phyloP scores from a whole-genome alignment of 345 rosid genomes.

The Leavenworthia alabamica region DNA sequence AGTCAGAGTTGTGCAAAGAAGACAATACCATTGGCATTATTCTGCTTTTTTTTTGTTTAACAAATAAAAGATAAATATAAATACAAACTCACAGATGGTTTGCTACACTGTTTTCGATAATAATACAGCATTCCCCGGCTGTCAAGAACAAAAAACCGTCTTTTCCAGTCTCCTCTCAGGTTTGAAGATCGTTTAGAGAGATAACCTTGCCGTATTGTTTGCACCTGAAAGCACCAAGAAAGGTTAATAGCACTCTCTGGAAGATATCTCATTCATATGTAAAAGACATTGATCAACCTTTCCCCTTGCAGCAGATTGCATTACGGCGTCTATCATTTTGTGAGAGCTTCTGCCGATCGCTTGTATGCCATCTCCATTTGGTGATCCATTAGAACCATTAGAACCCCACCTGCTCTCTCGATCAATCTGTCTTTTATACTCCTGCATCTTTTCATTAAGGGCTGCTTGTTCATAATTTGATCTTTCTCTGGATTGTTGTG shows the following conservation, averaged over 20 bases:
- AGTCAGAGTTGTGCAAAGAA: conserved; percentile 1
- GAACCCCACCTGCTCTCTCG: conserved; percentile 82
- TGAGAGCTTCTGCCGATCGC: conserved; percentile 96
- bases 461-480: conserved; percentile 95
- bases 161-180: conserved; percentile 99
- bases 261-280: conserved; percentile 7
- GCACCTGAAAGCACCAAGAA: conserved; percentile 51
- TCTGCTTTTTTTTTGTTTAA: background rate
- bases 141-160: conserved; percentile 98
- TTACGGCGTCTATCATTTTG: conserved; percentile 96
- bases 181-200: conserved; percentile 94
- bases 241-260: background rate
- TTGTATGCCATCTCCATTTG: conserved; percentile 93
- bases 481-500: conserved; percentile 94
- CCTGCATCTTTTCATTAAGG: conserved; percentile 94
- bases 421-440: conserved; percentile 90
- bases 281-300: conserved; percentile 47
- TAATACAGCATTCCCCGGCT: conserved; percentile 98
- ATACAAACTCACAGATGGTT: conserved; percentile 71
- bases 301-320: conserved; percentile 98
- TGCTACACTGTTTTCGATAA: conserved; percentile 84
- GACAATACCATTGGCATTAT: background rate
- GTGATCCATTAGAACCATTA: conserved; percentile 87
- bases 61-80: background rate
- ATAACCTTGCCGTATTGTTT: conserved; percentile 97